Percentiles rank a stretch among this genome's conserved stretches.
Evolutionary conservation across 140 eudicot species (phyloP).

Genomic region (Erigeron philadelphicus): DNA sequence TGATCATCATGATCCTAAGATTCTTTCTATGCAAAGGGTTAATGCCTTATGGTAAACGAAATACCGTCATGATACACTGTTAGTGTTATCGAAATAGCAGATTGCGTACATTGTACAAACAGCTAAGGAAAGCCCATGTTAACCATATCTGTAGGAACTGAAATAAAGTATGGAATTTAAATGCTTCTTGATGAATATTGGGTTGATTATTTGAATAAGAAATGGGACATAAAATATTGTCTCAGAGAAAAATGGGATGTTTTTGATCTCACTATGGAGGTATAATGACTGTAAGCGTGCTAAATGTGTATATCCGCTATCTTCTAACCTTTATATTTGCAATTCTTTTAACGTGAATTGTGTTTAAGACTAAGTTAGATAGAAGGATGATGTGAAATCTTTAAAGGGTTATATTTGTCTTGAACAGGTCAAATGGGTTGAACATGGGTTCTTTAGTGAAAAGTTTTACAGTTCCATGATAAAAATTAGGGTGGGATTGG

Average conservation of each 20-base stretch:
- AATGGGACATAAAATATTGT: slow-evolving; percentile 74
- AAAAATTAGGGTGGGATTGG: too few species aligned
- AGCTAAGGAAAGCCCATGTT: slow-evolving; percentile 87
- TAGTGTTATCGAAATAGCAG: slow-evolving; percentile 61
- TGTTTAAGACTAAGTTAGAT: not conserved
- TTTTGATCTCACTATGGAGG: slow-evolving; percentile 85
- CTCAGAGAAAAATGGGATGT: slow-evolving; percentile 64
- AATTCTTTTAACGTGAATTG: not conserved
- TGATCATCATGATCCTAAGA: too few species aligned
- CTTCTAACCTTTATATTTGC: not conserved
- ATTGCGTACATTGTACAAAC: slow-evolving; percentile 38
- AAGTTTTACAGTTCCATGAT: not conserved
- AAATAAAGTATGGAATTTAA: slow-evolving; percentile 77
- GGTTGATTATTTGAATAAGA: slow-evolving; percentile 63
- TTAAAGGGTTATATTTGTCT: too few species aligned
- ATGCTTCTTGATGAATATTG: slow-evolving; percentile 89
- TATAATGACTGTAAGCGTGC: slow-evolving; percentile 12
- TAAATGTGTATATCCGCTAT: not conserved
- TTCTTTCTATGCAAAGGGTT: slow-evolving; percentile 59
- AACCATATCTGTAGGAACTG: slow-evolving; percentile 94
- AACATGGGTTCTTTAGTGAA: not conserved
- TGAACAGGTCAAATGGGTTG: too few species aligned
- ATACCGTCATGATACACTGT: slow-evolving; percentile 61
- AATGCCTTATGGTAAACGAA: slow-evolving; percentile 82
- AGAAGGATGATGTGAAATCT: not conserved